Conservation (phyloP, 2,329 filamentous ascomycete genomes). For the Leptosphaerulina australis region DNA sequence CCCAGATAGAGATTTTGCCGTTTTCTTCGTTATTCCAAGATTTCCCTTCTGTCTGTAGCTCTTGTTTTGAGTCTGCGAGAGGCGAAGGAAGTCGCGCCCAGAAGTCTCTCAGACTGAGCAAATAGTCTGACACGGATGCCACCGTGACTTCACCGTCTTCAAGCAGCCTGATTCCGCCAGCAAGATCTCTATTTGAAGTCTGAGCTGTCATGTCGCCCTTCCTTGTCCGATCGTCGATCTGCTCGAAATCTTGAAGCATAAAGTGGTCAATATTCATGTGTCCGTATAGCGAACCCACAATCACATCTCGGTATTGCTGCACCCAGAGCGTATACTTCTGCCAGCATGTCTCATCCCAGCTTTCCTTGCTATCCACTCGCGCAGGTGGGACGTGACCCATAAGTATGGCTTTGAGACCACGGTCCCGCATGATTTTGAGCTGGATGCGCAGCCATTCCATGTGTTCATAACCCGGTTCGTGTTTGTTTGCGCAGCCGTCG, state of each 20-base stretch:
- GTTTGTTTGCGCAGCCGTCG: constrained; percentile 79
- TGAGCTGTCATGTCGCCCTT: constrained; percentile 49
- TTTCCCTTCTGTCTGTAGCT: constrained; percentile 4
- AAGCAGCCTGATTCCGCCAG: constrained; percentile 47
- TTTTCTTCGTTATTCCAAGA: constrained; percentile 24
- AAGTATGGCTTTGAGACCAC: constrained; percentile 91
- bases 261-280: constrained; percentile 99
- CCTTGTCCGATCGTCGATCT: constrained; percentile 67
- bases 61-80: constrained; percentile 28
- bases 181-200: constrained; percentile 45
- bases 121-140: constrained; percentile 76
- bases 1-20: constrained; percentile 27
- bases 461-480: constrained; percentile 89
- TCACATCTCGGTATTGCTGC: constrained; percentile 86
- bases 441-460: constrained; percentile 96
- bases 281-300: constrained; percentile 79
- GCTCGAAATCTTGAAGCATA: constrained; percentile 81
- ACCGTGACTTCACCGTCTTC: constrained; percentile 62
- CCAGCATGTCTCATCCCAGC: constrained; percentile 98
- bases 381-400: constrained; percentile 95
- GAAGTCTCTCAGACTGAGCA: constrained; percentile 74
- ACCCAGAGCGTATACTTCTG: constrained; percentile 95
- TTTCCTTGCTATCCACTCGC: constrained; percentile 79
- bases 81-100: constrained; percentile 75
- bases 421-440: constrained; percentile 78